Conservation (phyloP, 179 eudicot species). For the Beta macrorhiza region DNA sequence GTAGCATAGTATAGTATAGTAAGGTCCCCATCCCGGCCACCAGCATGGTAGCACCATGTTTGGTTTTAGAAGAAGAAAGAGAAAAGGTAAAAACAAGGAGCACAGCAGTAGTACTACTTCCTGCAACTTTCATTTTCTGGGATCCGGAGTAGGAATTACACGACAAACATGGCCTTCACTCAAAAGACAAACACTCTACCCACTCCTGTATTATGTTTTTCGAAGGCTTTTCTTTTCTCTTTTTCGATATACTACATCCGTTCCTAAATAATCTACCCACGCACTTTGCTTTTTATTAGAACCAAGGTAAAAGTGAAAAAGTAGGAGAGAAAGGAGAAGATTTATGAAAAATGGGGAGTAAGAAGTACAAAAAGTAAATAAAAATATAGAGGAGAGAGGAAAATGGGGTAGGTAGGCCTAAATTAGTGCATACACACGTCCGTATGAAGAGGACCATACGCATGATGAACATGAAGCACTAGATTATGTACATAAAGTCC, state of each 20-base stretch:
- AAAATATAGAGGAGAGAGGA: no score
- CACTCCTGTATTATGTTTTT: neutral
- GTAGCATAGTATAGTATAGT: neutral
- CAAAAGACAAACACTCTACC: neutral
- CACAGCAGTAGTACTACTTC: neutral
- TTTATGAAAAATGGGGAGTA: no score
- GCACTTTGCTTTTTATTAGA: no score
- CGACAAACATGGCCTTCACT: conserved; percentile 12
- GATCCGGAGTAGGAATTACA: conserved; percentile 18
- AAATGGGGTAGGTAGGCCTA: no score
- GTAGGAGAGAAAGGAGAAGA: no score
- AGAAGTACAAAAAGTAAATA: no score
- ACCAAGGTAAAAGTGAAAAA: no score
- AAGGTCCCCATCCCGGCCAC: conserved; percentile 17
- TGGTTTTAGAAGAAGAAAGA: neutral
- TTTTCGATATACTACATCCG: neutral
- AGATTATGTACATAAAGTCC: no score
- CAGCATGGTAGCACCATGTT: neutral
- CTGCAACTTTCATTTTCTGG: conserved; percentile 26
- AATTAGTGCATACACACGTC: no score
- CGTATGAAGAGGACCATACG: no score
- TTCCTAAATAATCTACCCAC: no score
- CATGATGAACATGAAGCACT: no score
- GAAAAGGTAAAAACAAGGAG: neutral
- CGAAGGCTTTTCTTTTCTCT: neutral